A percentile compares a stretch with the other conserved stretches of the same genome.
Conservation (phyloP, 2,329 filamentous ascomycete species). For the Microsporum ferrugineum region DNA sequence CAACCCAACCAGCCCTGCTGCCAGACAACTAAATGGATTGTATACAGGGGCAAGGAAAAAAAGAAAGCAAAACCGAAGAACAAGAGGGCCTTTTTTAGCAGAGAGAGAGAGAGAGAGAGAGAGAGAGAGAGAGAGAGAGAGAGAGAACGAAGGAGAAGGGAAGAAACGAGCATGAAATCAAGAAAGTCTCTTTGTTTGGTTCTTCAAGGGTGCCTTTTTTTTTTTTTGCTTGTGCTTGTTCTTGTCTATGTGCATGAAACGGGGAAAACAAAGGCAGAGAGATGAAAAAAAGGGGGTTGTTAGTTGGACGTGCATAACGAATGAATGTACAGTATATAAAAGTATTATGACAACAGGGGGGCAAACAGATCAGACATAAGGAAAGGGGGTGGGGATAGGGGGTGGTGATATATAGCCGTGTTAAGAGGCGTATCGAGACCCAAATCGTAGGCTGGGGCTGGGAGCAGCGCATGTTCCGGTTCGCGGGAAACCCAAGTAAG, state of each 20-base stretch:
- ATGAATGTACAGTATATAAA: not conserved
- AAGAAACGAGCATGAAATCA: too few relatives aligned
- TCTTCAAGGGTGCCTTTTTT: not conserved
- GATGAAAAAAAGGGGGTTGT: not conserved
- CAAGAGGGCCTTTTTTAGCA: not conserved
- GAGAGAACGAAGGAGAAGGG: too few relatives aligned
- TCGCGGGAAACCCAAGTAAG: not conserved
- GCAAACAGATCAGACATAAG: not conserved
- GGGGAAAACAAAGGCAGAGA: not conserved
- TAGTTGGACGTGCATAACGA: not conserved
- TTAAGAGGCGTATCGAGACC: not conserved
- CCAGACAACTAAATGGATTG: conserved; percentile 1
- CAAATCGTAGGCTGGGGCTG: not conserved
- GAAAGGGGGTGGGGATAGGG: not conserved
- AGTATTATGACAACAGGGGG: not conserved
- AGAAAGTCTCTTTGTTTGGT: not conserved
- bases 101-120: not conserved
- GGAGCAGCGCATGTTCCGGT: not conserved
- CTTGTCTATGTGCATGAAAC: conserved; percentile 3
- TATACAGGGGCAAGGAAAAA: not conserved
- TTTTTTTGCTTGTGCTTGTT: not conserved
- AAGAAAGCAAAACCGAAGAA: not conserved
- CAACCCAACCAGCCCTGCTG: not conserved
- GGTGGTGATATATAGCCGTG: not conserved
- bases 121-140: too few relatives aligned